Conservation (phyloP, 352 stramenopile genomes). For the Pythium phragmitis region DNA sequence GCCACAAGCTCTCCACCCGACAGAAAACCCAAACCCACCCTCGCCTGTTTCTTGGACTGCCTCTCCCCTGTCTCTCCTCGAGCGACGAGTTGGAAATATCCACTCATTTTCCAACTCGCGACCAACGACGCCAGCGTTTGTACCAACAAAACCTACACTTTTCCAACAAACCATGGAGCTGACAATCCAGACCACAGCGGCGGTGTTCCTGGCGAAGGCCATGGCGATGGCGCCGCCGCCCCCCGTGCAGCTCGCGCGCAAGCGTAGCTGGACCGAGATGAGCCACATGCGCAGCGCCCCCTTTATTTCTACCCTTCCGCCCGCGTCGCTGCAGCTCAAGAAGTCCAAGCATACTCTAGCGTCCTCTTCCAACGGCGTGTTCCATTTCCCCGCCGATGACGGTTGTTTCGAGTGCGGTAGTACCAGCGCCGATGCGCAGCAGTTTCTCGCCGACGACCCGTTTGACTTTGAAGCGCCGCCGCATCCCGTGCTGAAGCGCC, state of each 20-base stretch:
- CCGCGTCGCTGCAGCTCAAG: background rate
- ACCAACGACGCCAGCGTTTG: background rate
- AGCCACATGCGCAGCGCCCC: constrained; percentile 8
- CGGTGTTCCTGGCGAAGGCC: background rate
- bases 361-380: background rate
- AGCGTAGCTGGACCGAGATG: constrained; percentile 20
- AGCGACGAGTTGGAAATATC: background rate
- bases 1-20: background rate
- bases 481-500: constrained; percentile 22
- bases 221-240: background rate
- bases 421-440: constrained; percentile 5
- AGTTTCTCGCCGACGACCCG: constrained; percentile 17
- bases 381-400: background rate
- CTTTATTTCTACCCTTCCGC: background rate
- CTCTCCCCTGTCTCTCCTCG: background rate
- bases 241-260: constrained; percentile 11
- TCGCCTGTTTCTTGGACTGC: background rate
- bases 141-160: background rate
- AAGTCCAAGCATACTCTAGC: constrained; percentile 17
- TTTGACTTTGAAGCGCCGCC: constrained; percentile 16
- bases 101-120: background rate
- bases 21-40: background rate
- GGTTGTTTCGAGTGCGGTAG: constrained; percentile 5
- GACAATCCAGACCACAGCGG: constrained; percentile 1
- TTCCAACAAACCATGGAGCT: constrained; percentile 3